Evolutionary conservation across 768 basidiomycete genomes (phyloP), one percentile per base, ranked within the genome.

Genomic region (Harrya chromipes): DNA sequence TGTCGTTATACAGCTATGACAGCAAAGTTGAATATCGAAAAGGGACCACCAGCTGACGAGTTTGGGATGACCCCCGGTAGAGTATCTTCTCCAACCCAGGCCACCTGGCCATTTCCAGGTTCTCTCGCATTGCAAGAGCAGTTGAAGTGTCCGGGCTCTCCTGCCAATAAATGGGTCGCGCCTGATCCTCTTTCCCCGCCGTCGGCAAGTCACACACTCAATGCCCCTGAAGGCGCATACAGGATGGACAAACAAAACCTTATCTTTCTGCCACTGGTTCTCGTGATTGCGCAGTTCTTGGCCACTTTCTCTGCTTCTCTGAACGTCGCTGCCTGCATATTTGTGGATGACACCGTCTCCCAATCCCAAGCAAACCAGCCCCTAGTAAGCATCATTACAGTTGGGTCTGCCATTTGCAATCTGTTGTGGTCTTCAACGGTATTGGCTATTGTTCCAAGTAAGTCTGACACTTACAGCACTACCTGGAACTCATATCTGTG

Each of bases 101-200:
- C 47, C 19, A 68, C 66, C 1, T 69, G 66, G 66, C 66, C 66
- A 19, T 67, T 67, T 43, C 66, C 66, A 9, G 66, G 57, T 43
- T 62, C 63, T 16, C 63, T 68, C 8, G 56, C 57, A 17, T 40
- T 54, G 27, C 60, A 55, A 47, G 38, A 16, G 17, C 39, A 38
- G 41, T 17, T 23, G 12, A 21, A 34, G 16, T 34, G 2, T 23
- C 20, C 17, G 21, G 40, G 23, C 6, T 31, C 31, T 36, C 51
- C 50, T 31, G 20, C 42, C 6, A 34, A 26, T 31, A 45, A 31
- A 40, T 46, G 19, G 3, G 40, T 24, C 5, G 24, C 20, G 12
- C 19, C 46, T 13, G 36, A 46, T 26, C 48, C 53, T 38, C 43
- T 46, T 14, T 35, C 43, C 7, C 52, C 53, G 14, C 52, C 42